These are phyloP conservation scores for Penicillium sp. DNA, from an alignment of 2,329 filamentous ascomycete genomes.

Conservation along the genomic window DNA sequence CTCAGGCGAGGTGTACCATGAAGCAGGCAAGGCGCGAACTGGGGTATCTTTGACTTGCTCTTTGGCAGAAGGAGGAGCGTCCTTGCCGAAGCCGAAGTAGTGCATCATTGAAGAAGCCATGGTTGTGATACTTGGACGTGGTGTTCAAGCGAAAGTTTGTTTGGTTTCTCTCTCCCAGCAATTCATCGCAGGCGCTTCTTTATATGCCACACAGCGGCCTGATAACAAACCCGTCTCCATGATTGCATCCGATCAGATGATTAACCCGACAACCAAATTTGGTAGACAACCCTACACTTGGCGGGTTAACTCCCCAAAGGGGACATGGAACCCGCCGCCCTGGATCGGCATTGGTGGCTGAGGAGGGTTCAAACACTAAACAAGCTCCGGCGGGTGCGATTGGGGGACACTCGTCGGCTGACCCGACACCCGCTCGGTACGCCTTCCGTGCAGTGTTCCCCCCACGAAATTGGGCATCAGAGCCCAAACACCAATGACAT, in stretches of 20 bases:
- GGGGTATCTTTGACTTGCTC: constrained; percentile 12
- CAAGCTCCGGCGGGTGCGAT: not conserved
- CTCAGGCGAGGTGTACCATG: constrained; percentile 26
- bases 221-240: not conserved
- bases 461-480: not conserved
- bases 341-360: not conserved
- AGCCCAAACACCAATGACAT: not conserved
- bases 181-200: not conserved
- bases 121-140: not conserved
- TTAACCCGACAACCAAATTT: not conserved
- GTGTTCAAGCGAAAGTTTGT: not conserved
- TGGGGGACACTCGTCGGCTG: not conserved
- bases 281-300: constrained; percentile 1
- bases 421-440: not conserved
- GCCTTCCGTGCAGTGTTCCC: not conserved
- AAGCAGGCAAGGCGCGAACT: constrained; percentile 22
- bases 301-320: constrained; percentile 4
- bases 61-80: constrained; percentile 9
- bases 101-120: constrained; percentile 23
- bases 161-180: not conserved
- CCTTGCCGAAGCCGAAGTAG: constrained; percentile 21
- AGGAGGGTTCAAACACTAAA: not conserved
- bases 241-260: constrained; percentile 6
- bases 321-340: constrained; percentile 4
- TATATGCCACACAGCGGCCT: not conserved